Base-by-base conservation (phyloP, 2,329 filamentous ascomycete species). In the Penicillium palitans region DNA sequence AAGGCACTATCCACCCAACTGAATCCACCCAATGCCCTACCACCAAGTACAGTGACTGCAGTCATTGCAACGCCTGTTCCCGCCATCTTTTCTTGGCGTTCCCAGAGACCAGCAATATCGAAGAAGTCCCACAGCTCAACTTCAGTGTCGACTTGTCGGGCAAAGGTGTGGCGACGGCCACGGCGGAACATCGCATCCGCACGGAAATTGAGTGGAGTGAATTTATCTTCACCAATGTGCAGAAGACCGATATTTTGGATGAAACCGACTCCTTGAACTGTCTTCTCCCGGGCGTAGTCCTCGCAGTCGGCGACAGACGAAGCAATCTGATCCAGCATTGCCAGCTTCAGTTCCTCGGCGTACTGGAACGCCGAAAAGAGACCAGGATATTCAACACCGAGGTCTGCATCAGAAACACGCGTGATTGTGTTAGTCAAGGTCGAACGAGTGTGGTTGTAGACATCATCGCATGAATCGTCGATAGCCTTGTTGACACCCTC, bases 51-150 rank as follows among this genome's bases (percentile, higher is more conserved):
- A 57, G 91, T 93, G 10, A 90, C 90, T 37, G 96, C 84, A 1
- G 95, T 99, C 70, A 99, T 83, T 6, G 93, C 95, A 89, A 99
- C 93, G 63, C 95, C 90, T 3, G 93, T 96, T 40, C 93, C 91
- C 6, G 93, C 93, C 56, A 96, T 83, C 81, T 98, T 99, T 76
- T 99, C 95, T 73, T 98, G 93, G 54, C 87, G 84, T 70, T 97
- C 91, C 79, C 96, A 83, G 6, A 98, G 78, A 12, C 87, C 90
- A 19, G 87, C 83, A 74, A 92, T 82, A 74, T 99, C 95, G 68
- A 99, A 90, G 80, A 99, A 98, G 78, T 99, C 95, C 84, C 84
- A 90, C 0, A 96, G 68, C 70, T 99, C 93, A 4, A 95, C 90
- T 54, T 95, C 87, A 21, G 96, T 87, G 60, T 97, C 87, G 17